phyloP scores from a whole-genome alignment of 768 basidiomycete genomes.

The Sarcomyxa edulis region DNA sequence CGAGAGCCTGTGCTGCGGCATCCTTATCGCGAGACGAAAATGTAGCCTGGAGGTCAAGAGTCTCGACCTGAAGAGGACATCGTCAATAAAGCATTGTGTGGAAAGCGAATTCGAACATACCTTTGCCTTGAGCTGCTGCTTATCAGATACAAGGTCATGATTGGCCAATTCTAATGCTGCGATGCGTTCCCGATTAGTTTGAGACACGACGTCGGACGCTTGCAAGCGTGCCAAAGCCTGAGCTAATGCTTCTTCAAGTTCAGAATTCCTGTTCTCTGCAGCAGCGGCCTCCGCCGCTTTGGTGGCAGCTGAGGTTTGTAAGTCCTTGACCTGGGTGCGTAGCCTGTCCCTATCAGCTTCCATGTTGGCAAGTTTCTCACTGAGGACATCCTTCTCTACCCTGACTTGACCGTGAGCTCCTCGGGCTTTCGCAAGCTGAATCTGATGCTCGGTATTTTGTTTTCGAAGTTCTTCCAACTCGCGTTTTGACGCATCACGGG shows the following conservation, averaged over 20 bases:
- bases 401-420: slow-evolving; percentile 72
- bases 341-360: slow-evolving; percentile 67
- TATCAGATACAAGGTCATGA: slow-evolving; percentile 50
- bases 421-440: slow-evolving; percentile 72
- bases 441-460: slow-evolving; percentile 62
- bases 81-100: not conserved
- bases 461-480: slow-evolving; percentile 71
- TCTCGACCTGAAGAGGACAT: slow-evolving; percentile 40
- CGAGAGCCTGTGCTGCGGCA: slow-evolving; percentile 41
- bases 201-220: slow-evolving; percentile 62
- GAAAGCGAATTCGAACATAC: slow-evolving; percentile 34
- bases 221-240: slow-evolving; percentile 69
- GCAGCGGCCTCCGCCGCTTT: slow-evolving; percentile 42
- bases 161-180: slow-evolving; percentile 57
- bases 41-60: slow-evolving; percentile 52
- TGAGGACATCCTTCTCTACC: slow-evolving; percentile 74
- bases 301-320: slow-evolving; percentile 35
- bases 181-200: slow-evolving; percentile 56
- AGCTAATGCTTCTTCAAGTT: slow-evolving; percentile 70
- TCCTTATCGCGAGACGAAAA: slow-evolving; percentile 64
- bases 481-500: slow-evolving; percentile 50
- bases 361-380: slow-evolving; percentile 51
- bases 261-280: slow-evolving; percentile 46
- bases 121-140: slow-evolving; percentile 51
- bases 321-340: slow-evolving; percentile 48